phyloP scores from a whole-genome alignment of 1,284 basidiomycete species.

The Cryptococcus sp. region DNA sequence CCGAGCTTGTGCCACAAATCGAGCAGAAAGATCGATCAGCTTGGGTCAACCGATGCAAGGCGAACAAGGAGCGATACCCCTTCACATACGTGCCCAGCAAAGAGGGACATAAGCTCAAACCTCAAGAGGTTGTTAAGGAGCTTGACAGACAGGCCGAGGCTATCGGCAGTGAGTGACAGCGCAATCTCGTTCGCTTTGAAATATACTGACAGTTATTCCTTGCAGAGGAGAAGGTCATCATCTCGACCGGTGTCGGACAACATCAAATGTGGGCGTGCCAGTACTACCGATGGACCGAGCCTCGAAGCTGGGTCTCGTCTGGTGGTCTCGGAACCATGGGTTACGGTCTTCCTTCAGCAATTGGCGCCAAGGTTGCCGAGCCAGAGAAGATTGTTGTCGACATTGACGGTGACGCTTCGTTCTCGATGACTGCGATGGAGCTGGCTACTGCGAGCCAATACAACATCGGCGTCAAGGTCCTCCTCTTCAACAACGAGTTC shows the following conservation, averaged over 20 bases:
- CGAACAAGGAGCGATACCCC: slow-evolving; percentile 86
- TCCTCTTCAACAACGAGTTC: slow-evolving; percentile 90
- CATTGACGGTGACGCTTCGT: slow-evolving; percentile 95
- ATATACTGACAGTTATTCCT: neutral
- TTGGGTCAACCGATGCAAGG: slow-evolving; percentile 81
- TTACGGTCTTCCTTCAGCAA: slow-evolving; percentile 89
- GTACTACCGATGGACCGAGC: slow-evolving; percentile 85
- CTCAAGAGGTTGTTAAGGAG: slow-evolving; percentile 94
- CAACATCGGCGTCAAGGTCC: slow-evolving; percentile 89
- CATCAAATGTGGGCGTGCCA: slow-evolving; percentile 99
- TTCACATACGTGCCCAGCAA: slow-evolving; percentile 79
- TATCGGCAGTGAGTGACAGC: slow-evolving; percentile 52
- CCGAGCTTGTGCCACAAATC: slow-evolving; percentile 78
- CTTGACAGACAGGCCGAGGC: slow-evolving; percentile 73
- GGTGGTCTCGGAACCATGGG: slow-evolving; percentile 98
- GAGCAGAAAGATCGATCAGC: slow-evolving; percentile 64
- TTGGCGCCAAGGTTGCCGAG: slow-evolving; percentile 94
- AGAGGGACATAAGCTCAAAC: slow-evolving; percentile 77
- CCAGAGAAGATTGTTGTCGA: slow-evolving; percentile 93
- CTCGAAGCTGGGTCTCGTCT: slow-evolving; percentile 89
- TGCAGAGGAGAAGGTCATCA: slow-evolving; percentile 79
- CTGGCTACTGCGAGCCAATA: slow-evolving; percentile 89
- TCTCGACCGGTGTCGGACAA: slow-evolving; percentile 95
- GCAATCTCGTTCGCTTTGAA: neutral
- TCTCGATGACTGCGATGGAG: slow-evolving; percentile 99